Percentiles rank a stretch among this genome's conserved stretches.
phyloP scores from a whole-genome alignment of 2,329 filamentous ascomycete genomes.

The Trichocomaceae sp. region DNA sequence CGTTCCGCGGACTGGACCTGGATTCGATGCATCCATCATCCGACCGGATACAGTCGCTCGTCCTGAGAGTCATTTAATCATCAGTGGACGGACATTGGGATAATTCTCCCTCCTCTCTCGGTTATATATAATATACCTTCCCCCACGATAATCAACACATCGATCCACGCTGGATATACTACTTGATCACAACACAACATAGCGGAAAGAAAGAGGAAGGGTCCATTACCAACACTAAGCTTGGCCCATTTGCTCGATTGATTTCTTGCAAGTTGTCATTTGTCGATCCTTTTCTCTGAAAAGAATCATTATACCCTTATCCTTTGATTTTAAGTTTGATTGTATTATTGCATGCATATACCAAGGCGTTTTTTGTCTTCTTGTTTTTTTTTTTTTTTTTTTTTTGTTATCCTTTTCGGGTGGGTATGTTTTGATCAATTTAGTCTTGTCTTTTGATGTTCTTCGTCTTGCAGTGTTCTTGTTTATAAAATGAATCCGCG shows the following conservation, averaged over 20 bases:
- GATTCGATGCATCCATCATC: conserved; percentile 27
- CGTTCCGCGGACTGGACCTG: conserved; percentile 24
- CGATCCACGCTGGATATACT: neutral
- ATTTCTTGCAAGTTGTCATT: neutral
- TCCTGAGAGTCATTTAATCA: conserved; percentile 34
- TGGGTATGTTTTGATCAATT: conserved; percentile 13
- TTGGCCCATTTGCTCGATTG: neutral
- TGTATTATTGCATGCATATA: conserved; percentile 15
- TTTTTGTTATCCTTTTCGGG: conserved; percentile 1
- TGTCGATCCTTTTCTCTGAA: neutral
- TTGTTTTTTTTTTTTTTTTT: neutral
- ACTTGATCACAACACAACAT: neutral
- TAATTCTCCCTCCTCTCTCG: conserved; percentile 17
- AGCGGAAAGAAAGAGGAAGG: neutral
- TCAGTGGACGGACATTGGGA: conserved; percentile 35
- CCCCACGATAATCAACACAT: neutral
- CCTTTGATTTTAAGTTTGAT: conserved; percentile 7
- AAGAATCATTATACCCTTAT: conserved; percentile 13
- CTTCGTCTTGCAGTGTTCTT: neutral
- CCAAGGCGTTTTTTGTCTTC: conserved; percentile 6
- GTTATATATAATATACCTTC: neutral
- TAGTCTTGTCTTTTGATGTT: conserved; percentile 5
- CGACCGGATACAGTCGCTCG: conserved; percentile 29
- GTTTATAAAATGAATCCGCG: neutral
- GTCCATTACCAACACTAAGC: neutral